phyloP scores from a whole-genome alignment of 192 early-diverging fungal genomes.

The Gryganskiella cystojenkinii region DNA sequence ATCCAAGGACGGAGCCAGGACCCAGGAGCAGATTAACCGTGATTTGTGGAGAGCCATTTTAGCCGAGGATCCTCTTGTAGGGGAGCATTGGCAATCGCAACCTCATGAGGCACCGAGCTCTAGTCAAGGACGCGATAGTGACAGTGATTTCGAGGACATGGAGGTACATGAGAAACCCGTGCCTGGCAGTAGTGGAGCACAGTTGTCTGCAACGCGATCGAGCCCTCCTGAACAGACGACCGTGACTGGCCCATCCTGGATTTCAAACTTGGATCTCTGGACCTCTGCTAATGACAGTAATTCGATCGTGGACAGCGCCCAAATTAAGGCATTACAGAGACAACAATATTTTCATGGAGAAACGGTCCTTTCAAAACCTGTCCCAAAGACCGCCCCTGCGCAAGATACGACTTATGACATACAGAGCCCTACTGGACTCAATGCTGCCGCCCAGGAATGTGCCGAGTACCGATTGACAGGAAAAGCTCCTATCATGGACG shows the following conservation, averaged over 20 bases:
- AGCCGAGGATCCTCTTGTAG: slow-evolving; percentile 24
- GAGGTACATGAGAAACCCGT: slow-evolving; percentile 21
- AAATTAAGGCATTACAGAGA: slow-evolving; percentile 1
- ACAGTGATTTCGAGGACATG: slow-evolving; percentile 48
- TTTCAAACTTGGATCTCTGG: neutral
- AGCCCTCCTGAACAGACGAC: too few relatives aligned
- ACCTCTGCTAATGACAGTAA: too few relatives aligned
- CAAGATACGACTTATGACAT: slow-evolving; percentile 9
- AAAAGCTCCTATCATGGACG: slow-evolving; percentile 23
- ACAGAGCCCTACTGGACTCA: slow-evolving; percentile 10
- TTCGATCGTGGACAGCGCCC: neutral
- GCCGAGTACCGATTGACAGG: neutral
- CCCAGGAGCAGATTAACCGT: slow-evolving; percentile 22
- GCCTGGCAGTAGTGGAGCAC: neutral
- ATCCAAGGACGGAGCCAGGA: slow-evolving; percentile 5
- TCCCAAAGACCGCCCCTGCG: too few relatives aligned
- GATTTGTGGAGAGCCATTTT: slow-evolving; percentile 29
- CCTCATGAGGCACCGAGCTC: neutral
- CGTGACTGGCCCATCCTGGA: too few relatives aligned
- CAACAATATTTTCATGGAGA: slow-evolving; percentile 33
- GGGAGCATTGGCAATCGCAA: slow-evolving; percentile 26
- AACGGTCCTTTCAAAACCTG: neutral
- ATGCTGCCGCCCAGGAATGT: neutral
- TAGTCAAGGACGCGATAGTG: slow-evolving; percentile 8
- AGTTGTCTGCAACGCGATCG: too few relatives aligned